Evolutionary conservation across 2,329 filamentous ascomycete species (phyloP).

Genomic region (Penicillium frequentans): DNA sequence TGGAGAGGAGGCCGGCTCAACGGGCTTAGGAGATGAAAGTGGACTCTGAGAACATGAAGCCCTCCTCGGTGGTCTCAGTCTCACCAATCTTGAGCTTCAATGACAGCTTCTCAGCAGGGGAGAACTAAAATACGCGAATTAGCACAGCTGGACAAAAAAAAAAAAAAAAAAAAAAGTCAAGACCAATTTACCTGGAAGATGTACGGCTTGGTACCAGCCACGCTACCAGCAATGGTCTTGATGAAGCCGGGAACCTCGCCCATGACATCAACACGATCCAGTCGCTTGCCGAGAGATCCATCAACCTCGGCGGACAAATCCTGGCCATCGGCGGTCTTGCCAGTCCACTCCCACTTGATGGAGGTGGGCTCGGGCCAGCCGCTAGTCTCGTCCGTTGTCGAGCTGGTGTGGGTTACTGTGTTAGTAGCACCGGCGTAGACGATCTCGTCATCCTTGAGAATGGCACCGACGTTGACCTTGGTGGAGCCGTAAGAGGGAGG

Average conservation of each 20-base stretch:
- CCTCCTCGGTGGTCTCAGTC: slow-evolving; percentile 74
- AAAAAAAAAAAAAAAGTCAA: neutral
- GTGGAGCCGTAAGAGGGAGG: slow-evolving; percentile 90
- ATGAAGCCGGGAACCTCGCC: slow-evolving; percentile 93
- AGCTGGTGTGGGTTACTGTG: slow-evolving; percentile 67
- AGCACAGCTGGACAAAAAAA: neutral
- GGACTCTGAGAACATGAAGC: slow-evolving; percentile 79
- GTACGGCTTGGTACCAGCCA: slow-evolving; percentile 91
- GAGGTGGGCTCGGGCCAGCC: slow-evolving; percentile 85
- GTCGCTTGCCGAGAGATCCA: slow-evolving; percentile 64
- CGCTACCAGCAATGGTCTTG: slow-evolving; percentile 86
- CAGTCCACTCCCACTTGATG: slow-evolving; percentile 75
- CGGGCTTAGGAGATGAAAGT: slow-evolving; percentile 79
- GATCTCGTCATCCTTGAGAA: slow-evolving; percentile 79
- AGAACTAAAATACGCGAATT: slow-evolving; percentile 57
- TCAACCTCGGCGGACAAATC: slow-evolving; percentile 68
- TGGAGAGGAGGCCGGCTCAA: neutral
- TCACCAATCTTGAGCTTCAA: slow-evolving; percentile 86
- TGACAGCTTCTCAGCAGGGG: slow-evolving; percentile 63
- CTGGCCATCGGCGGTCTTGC: slow-evolving; percentile 75
- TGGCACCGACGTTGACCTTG: slow-evolving; percentile 75
- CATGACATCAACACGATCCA: slow-evolving; percentile 93
- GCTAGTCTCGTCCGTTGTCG: slow-evolving; percentile 71
- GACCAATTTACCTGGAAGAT: slow-evolving; percentile 76
- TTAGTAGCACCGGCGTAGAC: slow-evolving; percentile 68